These are phyloP conservation scores for Dipteronia dyeriana DNA, from an alignment of 345 rosid genomes.

Conservation along the genomic window DNA sequence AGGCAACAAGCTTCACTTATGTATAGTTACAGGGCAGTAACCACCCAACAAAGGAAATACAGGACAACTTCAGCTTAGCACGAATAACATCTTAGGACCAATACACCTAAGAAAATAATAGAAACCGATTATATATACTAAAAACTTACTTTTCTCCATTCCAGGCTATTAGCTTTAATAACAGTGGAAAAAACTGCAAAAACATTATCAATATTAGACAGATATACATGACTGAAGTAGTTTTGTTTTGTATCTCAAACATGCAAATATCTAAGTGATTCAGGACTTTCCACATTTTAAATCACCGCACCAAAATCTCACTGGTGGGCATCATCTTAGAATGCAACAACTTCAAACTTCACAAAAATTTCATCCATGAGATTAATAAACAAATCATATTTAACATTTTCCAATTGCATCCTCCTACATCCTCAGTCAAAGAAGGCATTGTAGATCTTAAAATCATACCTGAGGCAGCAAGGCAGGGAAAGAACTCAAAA, in stretches of 20 bases:
- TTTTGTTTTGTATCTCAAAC: not conserved
- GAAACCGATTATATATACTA: too few species aligned
- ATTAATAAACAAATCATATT: not conserved
- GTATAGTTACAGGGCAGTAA: not conserved
- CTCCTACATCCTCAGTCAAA: not conserved
- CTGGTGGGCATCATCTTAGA: too few species aligned
- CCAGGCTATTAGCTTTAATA: constrained; percentile 94
- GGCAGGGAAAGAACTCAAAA: constrained; percentile 64
- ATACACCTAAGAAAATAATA: not conserved
- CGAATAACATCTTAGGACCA: not conserved
- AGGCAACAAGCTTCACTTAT: not conserved
- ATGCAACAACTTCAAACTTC: not conserved
- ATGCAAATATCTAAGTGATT: not conserved
- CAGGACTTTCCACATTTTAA: not conserved
- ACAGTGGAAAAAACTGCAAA: constrained; percentile 88
- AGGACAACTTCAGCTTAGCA: not conserved
- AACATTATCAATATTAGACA: constrained; percentile 19
- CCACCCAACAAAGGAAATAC: not conserved
- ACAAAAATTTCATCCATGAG: constrained; percentile 2
- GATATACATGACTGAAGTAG: not conserved
- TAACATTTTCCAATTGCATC: not conserved
- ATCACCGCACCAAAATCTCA: not conserved
- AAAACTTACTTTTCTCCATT: constrained; percentile 83
- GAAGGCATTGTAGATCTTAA: not conserved
- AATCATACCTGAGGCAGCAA: constrained; percentile 75